A percentile compares a stretch with the other conserved stretches of the same genome.
phyloP scores from a whole-genome alignment of 2,329 filamentous ascomycete genomes.

The Trichoderma semiorbis region DNA sequence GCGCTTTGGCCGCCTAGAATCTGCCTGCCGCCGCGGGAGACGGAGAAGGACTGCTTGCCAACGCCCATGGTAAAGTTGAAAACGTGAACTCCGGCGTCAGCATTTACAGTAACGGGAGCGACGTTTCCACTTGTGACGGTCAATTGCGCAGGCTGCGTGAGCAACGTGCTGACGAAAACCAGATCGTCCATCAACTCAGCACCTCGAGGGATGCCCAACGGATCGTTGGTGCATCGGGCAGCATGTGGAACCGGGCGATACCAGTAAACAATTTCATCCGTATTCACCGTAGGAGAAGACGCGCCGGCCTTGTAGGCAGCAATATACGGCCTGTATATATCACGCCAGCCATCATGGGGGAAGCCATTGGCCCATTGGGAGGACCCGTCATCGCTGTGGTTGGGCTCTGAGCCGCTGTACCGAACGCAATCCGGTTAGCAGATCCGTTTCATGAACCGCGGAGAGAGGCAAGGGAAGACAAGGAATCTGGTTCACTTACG shows the following conservation, averaged over 20 bases:
- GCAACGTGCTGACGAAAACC: slow-evolving; percentile 24
- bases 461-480: neutral
- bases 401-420: slow-evolving; percentile 22
- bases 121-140: slow-evolving; percentile 22
- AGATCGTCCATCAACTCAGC: slow-evolving; percentile 23
- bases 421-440: neutral
- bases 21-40: slow-evolving; percentile 17
- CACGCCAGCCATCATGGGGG: slow-evolving; percentile 33
- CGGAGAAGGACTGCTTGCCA: slow-evolving; percentile 22
- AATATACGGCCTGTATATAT: slow-evolving; percentile 24
- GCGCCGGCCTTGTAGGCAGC: slow-evolving; percentile 23
- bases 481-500: slow-evolving; percentile 15
- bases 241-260: slow-evolving; percentile 24
- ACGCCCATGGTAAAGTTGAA: slow-evolving; percentile 25
- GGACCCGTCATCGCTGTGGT: slow-evolving; percentile 42
- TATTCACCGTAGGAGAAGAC: slow-evolving; percentile 17
- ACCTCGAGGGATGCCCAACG: slow-evolving; percentile 20
- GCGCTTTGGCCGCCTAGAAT: slow-evolving; percentile 18
- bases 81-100: slow-evolving; percentile 22
- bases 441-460: neutral
- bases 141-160: slow-evolving; percentile 23
- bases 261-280: slow-evolving; percentile 28
- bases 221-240: slow-evolving; percentile 21
- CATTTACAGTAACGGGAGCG: slow-evolving; percentile 19
- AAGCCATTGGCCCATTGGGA: slow-evolving; percentile 46